These are phyloP conservation scores for Apiospora koreana DNA, from an alignment of 2,329 filamentous ascomycete species.

Conservation along the genomic window DNA sequence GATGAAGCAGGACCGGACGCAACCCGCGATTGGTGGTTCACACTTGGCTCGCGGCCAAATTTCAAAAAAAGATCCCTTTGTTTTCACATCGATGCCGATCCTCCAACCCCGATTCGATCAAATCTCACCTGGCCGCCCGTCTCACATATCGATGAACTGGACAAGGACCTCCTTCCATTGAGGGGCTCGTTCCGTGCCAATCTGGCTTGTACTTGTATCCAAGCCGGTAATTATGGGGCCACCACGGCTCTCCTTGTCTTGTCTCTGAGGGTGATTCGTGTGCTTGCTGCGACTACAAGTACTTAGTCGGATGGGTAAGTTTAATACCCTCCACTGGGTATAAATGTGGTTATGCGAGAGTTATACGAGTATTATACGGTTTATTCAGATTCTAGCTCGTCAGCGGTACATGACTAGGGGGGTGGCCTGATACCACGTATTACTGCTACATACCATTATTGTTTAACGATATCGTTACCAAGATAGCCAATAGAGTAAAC, in stretches of 20 bases:
- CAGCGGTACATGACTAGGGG: too few relatives aligned
- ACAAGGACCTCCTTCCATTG: slow-evolving; percentile 7
- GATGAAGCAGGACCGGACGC: background rate
- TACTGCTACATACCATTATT: background rate
- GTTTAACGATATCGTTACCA: background rate
- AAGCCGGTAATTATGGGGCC: background rate
- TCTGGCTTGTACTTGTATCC: background rate
- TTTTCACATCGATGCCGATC: slow-evolving; percentile 8
- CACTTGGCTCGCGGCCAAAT: slow-evolving; percentile 5
- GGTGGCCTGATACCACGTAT: too few relatives aligned
- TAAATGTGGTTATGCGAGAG: too few relatives aligned
- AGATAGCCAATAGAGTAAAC: background rate
- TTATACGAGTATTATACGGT: too few relatives aligned
- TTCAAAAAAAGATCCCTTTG: slow-evolving; percentile 7
- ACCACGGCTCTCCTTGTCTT: background rate
- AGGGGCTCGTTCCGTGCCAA: background rate
- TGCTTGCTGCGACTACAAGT: background rate
- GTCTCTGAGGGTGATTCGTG: slow-evolving; percentile 1
- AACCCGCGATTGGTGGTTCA: slow-evolving; percentile 1
- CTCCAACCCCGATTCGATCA: slow-evolving; percentile 9
- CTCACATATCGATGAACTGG: slow-evolving; percentile 9
- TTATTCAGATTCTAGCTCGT: too few relatives aligned
- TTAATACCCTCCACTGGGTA: too few relatives aligned
- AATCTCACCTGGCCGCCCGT: slow-evolving; percentile 9
- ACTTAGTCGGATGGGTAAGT: too few relatives aligned